Evolutionary conservation across 2,329 filamentous ascomycete species (phyloP), one percentile per base, ranked within the genome.

Genomic region (Calonectria pauciramosa): DNA sequence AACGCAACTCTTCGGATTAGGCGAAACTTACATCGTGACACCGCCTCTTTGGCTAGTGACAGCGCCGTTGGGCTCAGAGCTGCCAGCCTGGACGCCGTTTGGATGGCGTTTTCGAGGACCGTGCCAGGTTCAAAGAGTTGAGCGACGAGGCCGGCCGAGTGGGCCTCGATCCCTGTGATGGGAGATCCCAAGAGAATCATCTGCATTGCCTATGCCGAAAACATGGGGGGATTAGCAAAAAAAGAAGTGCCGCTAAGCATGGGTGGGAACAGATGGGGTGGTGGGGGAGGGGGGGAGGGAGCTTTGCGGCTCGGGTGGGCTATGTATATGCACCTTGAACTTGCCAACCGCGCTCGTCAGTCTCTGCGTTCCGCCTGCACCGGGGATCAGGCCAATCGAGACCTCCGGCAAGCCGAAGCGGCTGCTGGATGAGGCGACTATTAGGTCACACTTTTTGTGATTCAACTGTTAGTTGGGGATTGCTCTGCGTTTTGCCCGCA

Each of bases 321-420:
- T 26, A 2, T 56, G 26, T 13, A 20, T 44, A 44, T 80, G 68
- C 75, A 86, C 85, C 78, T 84, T 84, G 81, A 83, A 86, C 79
- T 86, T 87, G 74, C 85, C 85, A 28, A 87, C 77, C n/a, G 83
- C 83, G 66, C 81, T 83, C 86, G 86, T 86, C 60, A 87, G 78
- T 38, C 86, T 81, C 71, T 87, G 85, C 20, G 86, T 87, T 26
- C 85, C 86, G 11, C 86, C 85, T 5, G 84, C 85, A 14, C 85
- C 85, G 10, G 85, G 86, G 56, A 87, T 85, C 14, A 86, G 79
- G n/a, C 85, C 86, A 70, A 86, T 83, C 34, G 80, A 83, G 44
- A 86, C 84, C 74, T 86, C 86, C 20, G 86, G 85, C 34, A 86
- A 80, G 1, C 85, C 84, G 71, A 86, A 86, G n/a, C 82, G 83